phyloP scores from a whole-genome alignment of 2,329 filamentous ascomycete genomes.

The Epichloe gansuensis region DNA sequence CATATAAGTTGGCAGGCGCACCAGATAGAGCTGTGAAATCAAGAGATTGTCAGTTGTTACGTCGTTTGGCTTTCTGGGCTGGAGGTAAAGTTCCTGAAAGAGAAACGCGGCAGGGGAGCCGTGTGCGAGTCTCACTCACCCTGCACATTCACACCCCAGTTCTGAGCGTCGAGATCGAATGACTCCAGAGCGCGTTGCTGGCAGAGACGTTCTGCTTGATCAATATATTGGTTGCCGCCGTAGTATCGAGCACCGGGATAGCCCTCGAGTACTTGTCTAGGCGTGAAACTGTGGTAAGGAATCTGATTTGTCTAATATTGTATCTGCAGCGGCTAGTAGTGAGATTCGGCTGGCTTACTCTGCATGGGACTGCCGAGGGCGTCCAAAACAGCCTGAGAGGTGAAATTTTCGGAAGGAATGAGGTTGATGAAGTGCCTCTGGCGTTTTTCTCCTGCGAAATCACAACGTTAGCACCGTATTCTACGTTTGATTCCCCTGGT shows the following conservation, averaged over 20 bases:
- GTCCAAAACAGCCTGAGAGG: slow-evolving; percentile 83
- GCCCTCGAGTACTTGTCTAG: slow-evolving; percentile 92
- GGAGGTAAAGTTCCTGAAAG: no score
- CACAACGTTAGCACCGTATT: not conserved
- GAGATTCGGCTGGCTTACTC: slow-evolving; percentile 40
- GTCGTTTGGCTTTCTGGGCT: not conserved
- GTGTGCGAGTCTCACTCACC: slow-evolving; percentile 42
- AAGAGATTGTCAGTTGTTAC: not conserved
- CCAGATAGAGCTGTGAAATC: slow-evolving; percentile 60
- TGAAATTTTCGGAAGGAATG: slow-evolving; percentile 93
- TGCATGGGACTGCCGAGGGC: slow-evolving; percentile 91
- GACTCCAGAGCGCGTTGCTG: slow-evolving; percentile 82
- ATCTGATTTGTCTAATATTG: not conserved
- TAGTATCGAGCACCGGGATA: slow-evolving; percentile 96
- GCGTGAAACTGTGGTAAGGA: not conserved
- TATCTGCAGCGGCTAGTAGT: not conserved
- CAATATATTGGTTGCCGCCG: slow-evolving; percentile 92
- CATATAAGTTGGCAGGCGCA: slow-evolving; percentile 68
- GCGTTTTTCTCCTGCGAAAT: slow-evolving; percentile 70
- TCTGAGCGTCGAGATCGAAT: slow-evolving; percentile 68
- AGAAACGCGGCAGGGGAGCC: not conserved
- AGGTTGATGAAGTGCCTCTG: slow-evolving; percentile 99
- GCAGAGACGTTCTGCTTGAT: slow-evolving; percentile 78
- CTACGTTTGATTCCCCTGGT: not conserved
- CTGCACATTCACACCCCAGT: slow-evolving; percentile 97